Evolutionary conservation across 169 alveolate species (phyloP), one percentile per base, ranked within the genome.

Genomic region (Besnoitia besnoiti): DNA sequence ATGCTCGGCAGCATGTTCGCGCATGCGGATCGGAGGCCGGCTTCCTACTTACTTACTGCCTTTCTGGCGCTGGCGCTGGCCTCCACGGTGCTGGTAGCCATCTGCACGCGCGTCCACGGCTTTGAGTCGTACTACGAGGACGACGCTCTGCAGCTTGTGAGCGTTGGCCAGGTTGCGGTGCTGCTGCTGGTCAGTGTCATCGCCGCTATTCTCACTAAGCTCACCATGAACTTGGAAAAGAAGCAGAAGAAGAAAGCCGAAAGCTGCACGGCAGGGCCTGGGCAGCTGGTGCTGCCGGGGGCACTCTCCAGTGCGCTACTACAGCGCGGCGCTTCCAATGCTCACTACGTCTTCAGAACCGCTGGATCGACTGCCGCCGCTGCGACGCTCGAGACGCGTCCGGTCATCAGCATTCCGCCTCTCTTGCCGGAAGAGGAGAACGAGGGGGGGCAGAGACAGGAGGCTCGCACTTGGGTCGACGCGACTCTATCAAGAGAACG

Each of bases 1-100:
- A 33, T n/a, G 40, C 44, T 67, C 80, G 19, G 46, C 44, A 67
- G 80, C 80, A 16, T 35, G 44, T 67, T 67, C 80, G 80, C 80
- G 3, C 80, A 67, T 35, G 39, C 39, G 10, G 80, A 67, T n/a
- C 39, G 42, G n/a, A 1, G 80, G 39, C 80, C 80, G 39, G 80
- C 80, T 19, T 67, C 80, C 39, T 67, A 67, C 44, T n/a, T 67
- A 24, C 80, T 67, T 30, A 33, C 47, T 35, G 19, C 44, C 44
- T 35, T 67, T 37, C 40, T 67, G 14, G 80, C 80, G 46, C 21
- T 67, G 46, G 39, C 80, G 80, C 80, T 67, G 12, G 80, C 80
- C 14, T 33, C 80, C 44, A 67, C 80, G 10, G 46, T 67, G 44
- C 39, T 67, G 10, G 42, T n/a, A 0, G 40, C 80, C 42, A 37